Evolutionary conservation across 2,329 filamentous ascomycete species (phyloP).

Genomic region (Aureobasidium pullulans): DNA sequence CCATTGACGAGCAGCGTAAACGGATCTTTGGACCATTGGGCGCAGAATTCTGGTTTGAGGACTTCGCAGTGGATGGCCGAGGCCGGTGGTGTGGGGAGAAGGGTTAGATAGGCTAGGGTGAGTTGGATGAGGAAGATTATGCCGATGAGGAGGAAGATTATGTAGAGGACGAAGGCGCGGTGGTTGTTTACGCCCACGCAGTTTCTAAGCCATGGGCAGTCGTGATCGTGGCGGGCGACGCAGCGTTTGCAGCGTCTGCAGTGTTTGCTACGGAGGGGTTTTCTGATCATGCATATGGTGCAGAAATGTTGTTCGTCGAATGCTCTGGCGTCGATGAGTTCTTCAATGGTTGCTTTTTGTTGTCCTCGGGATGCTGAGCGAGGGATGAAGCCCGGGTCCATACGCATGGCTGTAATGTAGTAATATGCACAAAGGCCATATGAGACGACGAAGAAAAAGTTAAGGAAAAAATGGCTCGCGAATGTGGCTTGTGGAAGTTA

Average conservation of each 20-base stretch:
- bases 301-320: constrained; percentile 95
- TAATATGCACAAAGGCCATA: constrained; percentile 71
- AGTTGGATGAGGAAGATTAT: constrained; percentile 66
- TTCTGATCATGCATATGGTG: constrained; percentile 87
- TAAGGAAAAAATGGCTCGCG: constrained; percentile 61
- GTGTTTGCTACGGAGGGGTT: constrained; percentile 89
- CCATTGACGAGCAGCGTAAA: constrained; percentile 73
- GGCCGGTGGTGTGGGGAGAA: constrained; percentile 44
- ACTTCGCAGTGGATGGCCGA: constrained; percentile 58
- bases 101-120: constrained; percentile 62
- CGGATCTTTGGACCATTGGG: constrained; percentile 68
- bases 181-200: constrained; percentile 95
- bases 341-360: constrained; percentile 82
- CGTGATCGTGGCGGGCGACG: constrained; percentile 93
- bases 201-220: constrained; percentile 97
- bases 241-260: constrained; percentile 87
- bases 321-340: constrained; percentile 75
- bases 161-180: constrained; percentile 88
- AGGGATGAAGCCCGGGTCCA: constrained; percentile 87
- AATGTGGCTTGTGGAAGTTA: constrained; percentile 49
- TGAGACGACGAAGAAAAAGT: constrained; percentile 62
- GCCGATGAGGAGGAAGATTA: constrained; percentile 68
- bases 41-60: constrained; percentile 67
- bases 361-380: constrained; percentile 84
- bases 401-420: constrained; percentile 75